These are phyloP conservation scores for Pisolithus sp. DNA, from an alignment of 768 basidiomycete species.

Conservation along the genomic window DNA sequence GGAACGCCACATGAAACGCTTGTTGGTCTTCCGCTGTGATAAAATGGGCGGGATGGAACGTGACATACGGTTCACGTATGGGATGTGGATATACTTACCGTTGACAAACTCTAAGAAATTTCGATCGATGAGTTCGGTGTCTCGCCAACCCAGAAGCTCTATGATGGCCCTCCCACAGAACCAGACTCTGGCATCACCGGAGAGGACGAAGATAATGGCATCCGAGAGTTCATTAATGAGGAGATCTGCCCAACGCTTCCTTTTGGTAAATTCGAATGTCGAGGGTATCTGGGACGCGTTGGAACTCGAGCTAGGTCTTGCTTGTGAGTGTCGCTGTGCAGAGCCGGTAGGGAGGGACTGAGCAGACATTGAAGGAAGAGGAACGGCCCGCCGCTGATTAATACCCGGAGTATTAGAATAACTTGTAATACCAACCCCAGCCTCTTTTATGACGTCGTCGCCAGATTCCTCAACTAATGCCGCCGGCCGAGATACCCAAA, in stretches of 20 bases:
- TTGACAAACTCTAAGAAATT: conserved; percentile 62
- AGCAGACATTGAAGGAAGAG: background rate
- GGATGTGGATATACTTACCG: conserved; percentile 35
- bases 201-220: conserved; percentile 62
- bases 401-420: background rate
- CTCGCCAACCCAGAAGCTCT: conserved; percentile 74
- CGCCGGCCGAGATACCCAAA: conserved; percentile 1
- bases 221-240: conserved; percentile 72
- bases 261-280: conserved; percentile 76
- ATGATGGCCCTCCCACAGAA: conserved; percentile 64
- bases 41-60: conserved; percentile 1
- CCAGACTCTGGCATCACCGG: conserved; percentile 53
- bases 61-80: background rate
- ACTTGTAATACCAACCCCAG: background rate
- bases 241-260: conserved; percentile 83
- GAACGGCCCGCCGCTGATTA: background rate
- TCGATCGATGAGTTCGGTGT: conserved; percentile 63
- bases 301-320: background rate
- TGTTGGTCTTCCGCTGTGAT: conserved; percentile 50
- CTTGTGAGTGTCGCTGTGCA: background rate
- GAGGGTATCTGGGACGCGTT: conserved; percentile 5
- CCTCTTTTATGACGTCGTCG: conserved; percentile 21
- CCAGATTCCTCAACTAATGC: background rate
- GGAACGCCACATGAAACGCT: conserved; percentile 42
- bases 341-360: background rate